phyloP scores from a whole-genome alignment of 352 stramenopile genomes.

The Globisporangium mamillatum region DNA sequence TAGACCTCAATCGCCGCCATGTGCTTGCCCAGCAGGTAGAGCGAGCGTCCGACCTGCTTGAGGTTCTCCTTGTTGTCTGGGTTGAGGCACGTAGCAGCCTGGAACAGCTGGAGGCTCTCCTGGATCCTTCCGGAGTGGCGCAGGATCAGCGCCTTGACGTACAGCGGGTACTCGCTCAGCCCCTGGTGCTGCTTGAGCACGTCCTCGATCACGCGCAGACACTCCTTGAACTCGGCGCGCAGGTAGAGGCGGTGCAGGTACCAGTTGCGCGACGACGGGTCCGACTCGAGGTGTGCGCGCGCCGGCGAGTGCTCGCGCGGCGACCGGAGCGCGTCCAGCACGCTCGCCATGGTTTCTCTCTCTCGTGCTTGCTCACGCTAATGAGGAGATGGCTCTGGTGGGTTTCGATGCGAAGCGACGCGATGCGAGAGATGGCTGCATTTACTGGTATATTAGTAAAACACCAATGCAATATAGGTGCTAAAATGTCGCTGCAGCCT shows the following conservation, averaged over 20 bases:
- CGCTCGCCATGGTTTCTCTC: constrained; percentile 16
- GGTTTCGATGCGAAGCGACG: background rate
- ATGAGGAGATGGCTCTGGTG: background rate
- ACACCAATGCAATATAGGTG: background rate
- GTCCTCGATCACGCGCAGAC: constrained; percentile 87
- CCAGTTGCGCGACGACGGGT: constrained; percentile 75
- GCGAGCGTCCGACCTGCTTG: constrained; percentile 84
- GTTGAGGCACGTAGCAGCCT: constrained; percentile 90
- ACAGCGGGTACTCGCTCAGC: constrained; percentile 91
- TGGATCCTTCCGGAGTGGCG: constrained; percentile 87
- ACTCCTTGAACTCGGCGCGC: constrained; percentile 87
- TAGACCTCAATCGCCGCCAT: constrained; percentile 88
- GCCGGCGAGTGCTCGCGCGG: constrained; percentile 40
- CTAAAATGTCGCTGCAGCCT: background rate
- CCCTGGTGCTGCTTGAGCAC: constrained; percentile 81
- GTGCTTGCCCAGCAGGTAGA: constrained; percentile 88
- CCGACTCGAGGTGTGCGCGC: constrained; percentile 25
- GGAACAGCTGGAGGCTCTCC: constrained; percentile 90
- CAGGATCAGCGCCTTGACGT: constrained; percentile 91
- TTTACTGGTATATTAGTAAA: background rate
- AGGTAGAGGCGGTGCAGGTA: constrained; percentile 83
- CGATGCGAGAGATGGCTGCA: background rate
- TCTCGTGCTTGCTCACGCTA: background rate
- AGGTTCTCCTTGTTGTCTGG: constrained; percentile 90
- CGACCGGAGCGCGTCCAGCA: constrained; percentile 53